These are phyloP conservation scores for Gnomoniopsis sp. DNA, from an alignment of 2,329 filamentous ascomycete genomes.

Conservation along the genomic window DNA sequence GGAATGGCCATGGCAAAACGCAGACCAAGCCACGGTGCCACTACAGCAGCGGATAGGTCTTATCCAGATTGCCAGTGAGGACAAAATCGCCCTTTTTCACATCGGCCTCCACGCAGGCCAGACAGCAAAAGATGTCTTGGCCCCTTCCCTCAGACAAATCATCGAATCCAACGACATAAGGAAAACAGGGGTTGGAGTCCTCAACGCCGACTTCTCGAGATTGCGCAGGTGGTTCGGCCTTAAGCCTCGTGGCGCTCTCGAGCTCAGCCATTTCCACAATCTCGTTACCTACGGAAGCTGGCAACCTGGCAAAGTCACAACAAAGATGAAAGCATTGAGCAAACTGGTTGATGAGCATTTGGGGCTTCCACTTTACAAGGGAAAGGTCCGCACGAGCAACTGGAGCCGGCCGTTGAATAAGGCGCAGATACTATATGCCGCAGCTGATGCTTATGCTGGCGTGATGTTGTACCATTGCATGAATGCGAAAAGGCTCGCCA, in stretches of 20 bases:
- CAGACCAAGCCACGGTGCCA: slow-evolving; percentile 34
- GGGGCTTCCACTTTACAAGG: slow-evolving; percentile 73
- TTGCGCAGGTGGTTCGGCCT: slow-evolving; percentile 63
- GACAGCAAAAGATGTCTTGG: slow-evolving; percentile 54
- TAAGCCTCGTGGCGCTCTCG: slow-evolving; percentile 65
- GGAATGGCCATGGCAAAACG: slow-evolving; percentile 65
- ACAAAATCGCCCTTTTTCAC: slow-evolving; percentile 78
- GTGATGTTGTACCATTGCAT: slow-evolving; percentile 69
- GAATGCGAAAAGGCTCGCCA: slow-evolving; percentile 61
- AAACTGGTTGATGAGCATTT: slow-evolving; percentile 69
- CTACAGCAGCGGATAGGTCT: slow-evolving; percentile 71
- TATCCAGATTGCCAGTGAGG: slow-evolving; percentile 76
- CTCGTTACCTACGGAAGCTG: slow-evolving; percentile 67
- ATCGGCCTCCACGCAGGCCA: slow-evolving; percentile 56
- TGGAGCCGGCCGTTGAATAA: slow-evolving; percentile 66
- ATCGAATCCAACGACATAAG: slow-evolving; percentile 67
- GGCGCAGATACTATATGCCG: slow-evolving; percentile 70
- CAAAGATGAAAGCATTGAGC: slow-evolving; percentile 61
- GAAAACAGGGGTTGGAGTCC: slow-evolving; percentile 74
- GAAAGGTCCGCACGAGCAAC: slow-evolving; percentile 67
- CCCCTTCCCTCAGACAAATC: slow-evolving; percentile 66
- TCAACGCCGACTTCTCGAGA: slow-evolving; percentile 63
- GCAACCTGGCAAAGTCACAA: slow-evolving; percentile 42
- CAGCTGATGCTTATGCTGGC: slow-evolving; percentile 79
- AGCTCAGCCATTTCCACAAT: slow-evolving; percentile 79